Evolutionary conservation across 192 early-diverging fungal species (phyloP), one percentile per base, ranked within the genome.

Genomic region (Linnemannia elongata): DNA sequence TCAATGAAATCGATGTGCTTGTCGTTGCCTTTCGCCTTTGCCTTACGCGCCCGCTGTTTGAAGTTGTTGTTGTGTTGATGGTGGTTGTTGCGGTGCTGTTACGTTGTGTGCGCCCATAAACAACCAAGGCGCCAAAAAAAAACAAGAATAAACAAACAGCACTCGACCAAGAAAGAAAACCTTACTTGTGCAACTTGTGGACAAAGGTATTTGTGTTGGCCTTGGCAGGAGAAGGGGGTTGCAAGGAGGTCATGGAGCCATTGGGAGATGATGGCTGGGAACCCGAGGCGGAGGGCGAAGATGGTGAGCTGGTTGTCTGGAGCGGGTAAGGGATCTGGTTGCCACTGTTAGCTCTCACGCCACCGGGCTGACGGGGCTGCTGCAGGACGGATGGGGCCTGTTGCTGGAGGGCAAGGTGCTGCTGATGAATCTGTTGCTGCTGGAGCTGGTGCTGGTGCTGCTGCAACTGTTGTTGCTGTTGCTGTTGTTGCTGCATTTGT

Each of bases 151-250:
- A 33, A 66, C 63, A 41, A 41, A 42, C 33, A 57, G 57, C 44
- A 83, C 30, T 18, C 3, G 35, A 78, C n/a, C 2, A 55, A 69
- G 57, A 66, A 49, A 22, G 12, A 27, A 33, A 74, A 27, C 1
- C 78, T 76, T 92, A 92, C 90, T 91, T 91, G 88, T 90, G 91
- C n/a, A 91, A 63, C 75, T 92, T 92, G 71, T 92, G 90, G 52
- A 91, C 92, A 89, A 92, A 92, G 2, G 92, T 92, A 47, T 92
- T 92, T 36, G 83, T 92, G 73, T 84, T 89, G 52, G 87, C 84
- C 76, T 90, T 90, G 47, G 82, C 89, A 20, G 88, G 76, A 69
- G 89, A 88, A 30, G 90, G 88, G 2, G 89, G 90, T 38, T 88
- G 89, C 8, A 91, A 72, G n/a, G 88, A 87, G 52, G 89, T 89